These are phyloP conservation scores for Dictyostelium brefeldianum DNA, from an alignment of 78 protist species.

Conservation along the genomic window DNA sequence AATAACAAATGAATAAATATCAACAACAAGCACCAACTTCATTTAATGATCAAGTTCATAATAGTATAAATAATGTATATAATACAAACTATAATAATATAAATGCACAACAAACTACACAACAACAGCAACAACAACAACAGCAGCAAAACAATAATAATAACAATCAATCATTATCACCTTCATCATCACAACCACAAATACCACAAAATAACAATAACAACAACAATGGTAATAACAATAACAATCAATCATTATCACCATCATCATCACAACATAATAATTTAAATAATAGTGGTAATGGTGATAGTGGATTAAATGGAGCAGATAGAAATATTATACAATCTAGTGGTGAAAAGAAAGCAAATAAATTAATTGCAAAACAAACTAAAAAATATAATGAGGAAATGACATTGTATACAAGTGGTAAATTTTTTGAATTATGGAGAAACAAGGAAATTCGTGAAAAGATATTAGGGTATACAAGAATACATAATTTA, in stretches of 20 bases:
- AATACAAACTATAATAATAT: too few relatives aligned
- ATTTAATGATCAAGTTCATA: too few relatives aligned
- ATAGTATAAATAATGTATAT: too few relatives aligned
- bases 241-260: neutral
- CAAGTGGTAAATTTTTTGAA: constrained; percentile 21
- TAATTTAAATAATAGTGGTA: neutral
- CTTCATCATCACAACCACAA: too few relatives aligned
- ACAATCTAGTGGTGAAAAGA: neutral
- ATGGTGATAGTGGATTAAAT: neutral
- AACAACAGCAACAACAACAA: too few relatives aligned
- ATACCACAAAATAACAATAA: neutral
- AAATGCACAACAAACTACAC: too few relatives aligned
- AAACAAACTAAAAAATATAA: neutral
- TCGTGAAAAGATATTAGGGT: neutral
- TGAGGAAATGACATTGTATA: neutral
- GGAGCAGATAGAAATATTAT: neutral
- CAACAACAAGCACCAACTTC: too few relatives aligned
- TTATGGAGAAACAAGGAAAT: neutral
- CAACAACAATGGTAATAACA: neutral
- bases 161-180: too few relatives aligned
- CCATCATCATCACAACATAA: neutral
- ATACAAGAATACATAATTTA: constrained; percentile 10
- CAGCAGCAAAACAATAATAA: too few relatives aligned
- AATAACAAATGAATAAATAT: too few relatives aligned
- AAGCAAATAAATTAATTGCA: constrained; percentile 11